Conservation (phyloP, 805 yeast species). For the Metschnikowia chrysomelidarum region DNA sequence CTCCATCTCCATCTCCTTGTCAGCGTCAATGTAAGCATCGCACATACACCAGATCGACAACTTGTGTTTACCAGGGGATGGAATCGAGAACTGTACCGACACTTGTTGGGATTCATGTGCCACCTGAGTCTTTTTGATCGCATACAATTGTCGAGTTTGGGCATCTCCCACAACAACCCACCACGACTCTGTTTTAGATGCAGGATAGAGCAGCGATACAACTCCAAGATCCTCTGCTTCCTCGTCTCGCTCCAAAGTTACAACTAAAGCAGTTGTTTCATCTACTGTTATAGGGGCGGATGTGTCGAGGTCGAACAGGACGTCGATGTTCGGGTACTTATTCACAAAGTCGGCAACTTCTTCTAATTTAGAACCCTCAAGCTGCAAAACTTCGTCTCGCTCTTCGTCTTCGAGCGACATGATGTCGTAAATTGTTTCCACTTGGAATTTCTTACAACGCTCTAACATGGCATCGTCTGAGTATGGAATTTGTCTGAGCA, state of each 20-base stretch:
- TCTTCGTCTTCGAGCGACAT: slow-evolving; percentile 78
- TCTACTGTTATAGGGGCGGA: slow-evolving; percentile 42
- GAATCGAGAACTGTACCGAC: slow-evolving; percentile 54
- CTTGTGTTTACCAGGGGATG: slow-evolving; percentile 58
- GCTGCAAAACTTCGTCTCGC: slow-evolving; percentile 58
- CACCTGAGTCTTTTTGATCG: slow-evolving; percentile 64
- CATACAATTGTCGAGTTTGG: slow-evolving; percentile 58
- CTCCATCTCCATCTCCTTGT: slow-evolving; percentile 67
- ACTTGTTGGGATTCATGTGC: slow-evolving; percentile 51
- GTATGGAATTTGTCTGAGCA: slow-evolving; percentile 79
- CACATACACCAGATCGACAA: slow-evolving; percentile 83
- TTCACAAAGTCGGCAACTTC: slow-evolving; percentile 87
- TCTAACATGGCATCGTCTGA: slow-evolving; percentile 49
- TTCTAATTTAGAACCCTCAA: slow-evolving; percentile 47
- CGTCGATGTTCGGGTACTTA: slow-evolving; percentile 81
- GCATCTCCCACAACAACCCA: slow-evolving; percentile 84
- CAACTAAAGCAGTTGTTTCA: slow-evolving; percentile 46
- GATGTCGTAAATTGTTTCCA: slow-evolving; percentile 76
- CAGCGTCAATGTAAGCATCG: slow-evolving; percentile 91
- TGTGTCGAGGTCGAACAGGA: slow-evolving; percentile 50
- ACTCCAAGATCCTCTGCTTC: slow-evolving; percentile 68
- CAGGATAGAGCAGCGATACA: slow-evolving; percentile 58
- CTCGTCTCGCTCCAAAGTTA: slow-evolving; percentile 68
- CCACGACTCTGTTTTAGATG: slow-evolving; percentile 67
- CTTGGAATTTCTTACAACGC: slow-evolving; percentile 52